phyloP scores from a whole-genome alignment of 2,329 filamentous ascomycete genomes.

The Microcyclospora tardicrescens region DNA sequence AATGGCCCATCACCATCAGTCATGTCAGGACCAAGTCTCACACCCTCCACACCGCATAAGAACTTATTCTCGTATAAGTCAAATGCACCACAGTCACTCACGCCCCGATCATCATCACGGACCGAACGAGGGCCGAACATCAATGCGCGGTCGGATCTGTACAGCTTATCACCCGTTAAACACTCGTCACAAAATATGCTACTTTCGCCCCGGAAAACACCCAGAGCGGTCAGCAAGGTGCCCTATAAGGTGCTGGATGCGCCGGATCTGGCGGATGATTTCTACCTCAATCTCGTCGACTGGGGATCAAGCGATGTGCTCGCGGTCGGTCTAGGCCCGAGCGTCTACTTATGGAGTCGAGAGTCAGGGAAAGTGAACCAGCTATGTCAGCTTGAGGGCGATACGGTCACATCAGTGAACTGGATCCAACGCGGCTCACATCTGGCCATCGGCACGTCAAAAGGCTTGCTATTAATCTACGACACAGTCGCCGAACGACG shows the following conservation, averaged over 20 bases:
- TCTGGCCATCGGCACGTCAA: slow-evolving; percentile 85
- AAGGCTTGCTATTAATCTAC: slow-evolving; percentile 94
- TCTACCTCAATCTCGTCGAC: slow-evolving; percentile 93
- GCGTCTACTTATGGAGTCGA: slow-evolving; percentile 98
- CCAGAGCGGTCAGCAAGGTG: slow-evolving; percentile 84
- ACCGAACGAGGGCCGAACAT: slow-evolving; percentile 79
- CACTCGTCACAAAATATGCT: slow-evolving; percentile 89
- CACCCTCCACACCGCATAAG: slow-evolving; percentile 91
- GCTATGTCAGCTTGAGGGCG: slow-evolving; percentile 81
- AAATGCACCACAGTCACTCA: slow-evolving; percentile 75
- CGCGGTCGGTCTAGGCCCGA: slow-evolving; percentile 81
- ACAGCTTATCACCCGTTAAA: slow-evolving; percentile 87
- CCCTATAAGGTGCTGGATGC: slow-evolving; percentile 97
- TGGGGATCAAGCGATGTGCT: slow-evolving; percentile 94
- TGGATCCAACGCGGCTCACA: slow-evolving; percentile 96
- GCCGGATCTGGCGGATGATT: slow-evolving; percentile 90
- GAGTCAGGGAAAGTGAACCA: slow-evolving; percentile 83
- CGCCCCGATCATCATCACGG: slow-evolving; percentile 49
- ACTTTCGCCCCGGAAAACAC: slow-evolving; percentile 75
- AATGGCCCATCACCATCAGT: slow-evolving; percentile 35
- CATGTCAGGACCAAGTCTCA: slow-evolving; percentile 59
- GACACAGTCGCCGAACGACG: slow-evolving; percentile 79
- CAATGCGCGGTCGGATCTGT: slow-evolving; percentile 82
- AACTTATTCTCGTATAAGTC: slow-evolving; percentile 76
- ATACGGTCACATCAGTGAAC: slow-evolving; percentile 89